phyloP scores from a whole-genome alignment of 495 filamentous ascomycete genomes.

The Hypomontagnella monticulosa region DNA sequence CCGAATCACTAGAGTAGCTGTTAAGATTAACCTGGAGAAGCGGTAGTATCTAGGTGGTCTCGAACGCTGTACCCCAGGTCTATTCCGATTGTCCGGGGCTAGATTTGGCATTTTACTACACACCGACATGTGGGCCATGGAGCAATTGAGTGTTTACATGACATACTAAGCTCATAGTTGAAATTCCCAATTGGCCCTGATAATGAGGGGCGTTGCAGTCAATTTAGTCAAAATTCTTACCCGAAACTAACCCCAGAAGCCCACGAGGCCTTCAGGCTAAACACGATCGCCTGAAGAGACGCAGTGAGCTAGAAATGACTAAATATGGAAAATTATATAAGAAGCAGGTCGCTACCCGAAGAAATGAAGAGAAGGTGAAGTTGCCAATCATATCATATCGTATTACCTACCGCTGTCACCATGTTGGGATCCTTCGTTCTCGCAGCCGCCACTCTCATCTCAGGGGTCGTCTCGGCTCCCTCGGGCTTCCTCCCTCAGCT shows the following conservation, averaged over 20 bases:
- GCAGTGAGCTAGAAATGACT: background rate
- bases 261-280: conserved; percentile 48
- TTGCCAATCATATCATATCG: conserved; percentile 5
- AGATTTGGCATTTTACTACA: conserved; percentile 4
- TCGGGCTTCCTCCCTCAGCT: conserved; percentile 52
- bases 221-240: conserved; percentile 36
- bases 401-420: conserved; percentile 35
- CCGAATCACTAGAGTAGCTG: background rate
- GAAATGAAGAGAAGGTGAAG: background rate
- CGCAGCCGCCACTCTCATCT: conserved; percentile 48
- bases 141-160: background rate
- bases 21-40: background rate
- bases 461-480: conserved; percentile 52
- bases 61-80: conserved; percentile 35
- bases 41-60: conserved; percentile 11
- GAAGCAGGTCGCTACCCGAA: background rate
- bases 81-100: conserved; percentile 38
- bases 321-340: conserved; percentile 31
- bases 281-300: conserved; percentile 16
- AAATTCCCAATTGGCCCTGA: conserved; percentile 38
- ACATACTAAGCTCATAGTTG: background rate
- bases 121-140: background rate
- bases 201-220: conserved; percentile 35
- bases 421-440: conserved; percentile 54
- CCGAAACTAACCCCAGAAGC: conserved; percentile 35